Conservation (phyloP, 257 asterid genomes). For the Primulina eburnea region DNA sequence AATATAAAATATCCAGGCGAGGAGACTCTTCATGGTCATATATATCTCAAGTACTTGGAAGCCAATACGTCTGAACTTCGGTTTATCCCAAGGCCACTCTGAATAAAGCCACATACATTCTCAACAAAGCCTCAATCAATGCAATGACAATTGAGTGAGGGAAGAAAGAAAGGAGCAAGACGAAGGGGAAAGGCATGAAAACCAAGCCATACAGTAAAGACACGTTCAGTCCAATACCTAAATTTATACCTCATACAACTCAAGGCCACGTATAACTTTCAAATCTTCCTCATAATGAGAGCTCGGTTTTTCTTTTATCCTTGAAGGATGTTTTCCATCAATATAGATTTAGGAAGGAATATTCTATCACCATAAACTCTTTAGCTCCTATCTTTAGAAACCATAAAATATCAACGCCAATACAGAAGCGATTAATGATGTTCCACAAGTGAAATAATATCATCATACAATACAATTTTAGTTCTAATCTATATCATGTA, state of each 20-base stretch:
- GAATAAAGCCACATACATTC: conserved; percentile 22
- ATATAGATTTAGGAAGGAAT: conserved; percentile 71
- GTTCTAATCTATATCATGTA: neutral
- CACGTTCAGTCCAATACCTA: neutral
- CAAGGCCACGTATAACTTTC: conserved; percentile 58
- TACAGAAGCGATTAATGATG: neutral
- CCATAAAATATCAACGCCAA: conserved; percentile 16
- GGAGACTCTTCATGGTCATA: conserved; percentile 66
- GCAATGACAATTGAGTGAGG: conserved; percentile 11
- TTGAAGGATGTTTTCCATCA: conserved; percentile 41
- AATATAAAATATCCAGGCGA: conserved; percentile 63
- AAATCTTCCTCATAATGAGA: conserved; percentile 44
- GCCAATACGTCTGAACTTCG: conserved; percentile 89
- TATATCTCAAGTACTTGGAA: conserved; percentile 76
- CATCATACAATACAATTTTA: neutral
- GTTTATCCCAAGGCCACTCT: conserved; percentile 89
- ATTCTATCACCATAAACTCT: conserved; percentile 75
- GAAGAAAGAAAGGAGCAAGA: neutral
- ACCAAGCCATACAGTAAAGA: conserved; percentile 4
- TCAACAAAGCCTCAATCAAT: conserved; percentile 14
- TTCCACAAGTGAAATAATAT: neutral
- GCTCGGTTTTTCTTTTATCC: conserved; percentile 29
- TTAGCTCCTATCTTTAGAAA: conserved; percentile 68
- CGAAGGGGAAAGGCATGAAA: neutral
- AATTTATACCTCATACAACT: conserved; percentile 57